A percentile compares a stretch with the other conserved stretches of the same genome.
These are phyloP conservation scores for Claviceps sorghi DNA, from an alignment of 2,329 filamentous ascomycete genomes.

Conservation along the genomic window DNA sequence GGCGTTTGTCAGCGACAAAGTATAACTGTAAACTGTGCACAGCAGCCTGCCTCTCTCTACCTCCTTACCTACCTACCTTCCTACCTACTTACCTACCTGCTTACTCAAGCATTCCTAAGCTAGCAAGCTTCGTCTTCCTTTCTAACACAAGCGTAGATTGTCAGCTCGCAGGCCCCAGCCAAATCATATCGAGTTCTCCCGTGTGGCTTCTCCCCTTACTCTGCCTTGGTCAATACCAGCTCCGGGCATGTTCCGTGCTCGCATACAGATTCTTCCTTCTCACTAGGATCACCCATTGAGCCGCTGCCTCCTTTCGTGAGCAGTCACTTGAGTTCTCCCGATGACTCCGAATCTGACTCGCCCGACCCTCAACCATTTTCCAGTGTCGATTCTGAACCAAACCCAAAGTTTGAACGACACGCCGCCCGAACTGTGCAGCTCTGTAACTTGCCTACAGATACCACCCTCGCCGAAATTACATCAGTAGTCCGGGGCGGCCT, in stretches of 20 bases:
- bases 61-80: too few species aligned
- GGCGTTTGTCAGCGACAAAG: too few species aligned
- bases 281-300: not conserved
- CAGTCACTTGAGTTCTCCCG: not conserved
- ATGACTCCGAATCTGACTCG: not conserved
- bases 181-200: not conserved
- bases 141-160: not conserved
- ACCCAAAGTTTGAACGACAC: conserved; percentile 15
- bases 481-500: conserved; percentile 53
- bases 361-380: too few species aligned
- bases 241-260: not conserved
- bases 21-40: too few species aligned
- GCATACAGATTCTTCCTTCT: not conserved
- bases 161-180: not conserved
- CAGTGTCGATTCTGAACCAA: not conserved
- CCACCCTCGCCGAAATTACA: conserved; percentile 51
- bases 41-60: too few species aligned
- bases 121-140: not conserved
- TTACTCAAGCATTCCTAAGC: not conserved
- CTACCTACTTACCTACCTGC: too few species aligned
- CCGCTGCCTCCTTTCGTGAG: not conserved
- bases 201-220: not conserved
- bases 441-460: conserved; percentile 43
- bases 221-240: not conserved
- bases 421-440: conserved; percentile 46